Evolutionary conservation across 768 basidiomycete species (phyloP), one percentile per base, ranked within the genome.

Genomic region (Suillus subluteus): DNA sequence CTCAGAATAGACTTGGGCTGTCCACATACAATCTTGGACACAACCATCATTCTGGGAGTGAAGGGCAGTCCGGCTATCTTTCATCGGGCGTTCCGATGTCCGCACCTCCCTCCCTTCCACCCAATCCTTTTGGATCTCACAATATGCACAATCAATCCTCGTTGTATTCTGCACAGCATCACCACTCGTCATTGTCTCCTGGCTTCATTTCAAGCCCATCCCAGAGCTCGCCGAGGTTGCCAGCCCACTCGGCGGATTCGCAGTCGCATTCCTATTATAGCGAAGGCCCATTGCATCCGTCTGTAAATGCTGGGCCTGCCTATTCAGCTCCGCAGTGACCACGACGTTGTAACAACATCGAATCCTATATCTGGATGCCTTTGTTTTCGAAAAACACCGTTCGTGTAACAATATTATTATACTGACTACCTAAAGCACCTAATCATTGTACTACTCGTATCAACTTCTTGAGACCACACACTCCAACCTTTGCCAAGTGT

Each of bases 21-120:
- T 66, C 75, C 41, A 21, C 59, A 62, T 79, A 75, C 64, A 76
- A 79, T 35, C 73, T 82, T 56, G 75, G 79, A 38, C 80, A 80
- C 64, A 79, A 79, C 52, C 78, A 82, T 66, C 82, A 83, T 76
- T 80, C 83, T 69, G 79, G 78, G 79, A 72, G 72, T 62, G 69
- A 70, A 35, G 66, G 69, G 58, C 78, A 74, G 23, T 69, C 69
- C 12, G 70, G 71, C 6, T 77, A 79, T 55, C 67, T 77, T 46
- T 70, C 78, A 18, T 78, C 76, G 41, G 76, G 78, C 3, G 79
- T 86, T 26, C 85, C 87, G 11, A 79, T 87, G 71, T 84, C 86
- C 23, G 84, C 86, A 6, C 82, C 86, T 0, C 79, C 86, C 26
- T 80, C 86, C 61, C 74, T 87, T 69, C 79, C 84, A 38, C 77